Conservation (phyloP, 1,284 basidiomycete genomes). For the Sporisorium reilianum region DNA sequence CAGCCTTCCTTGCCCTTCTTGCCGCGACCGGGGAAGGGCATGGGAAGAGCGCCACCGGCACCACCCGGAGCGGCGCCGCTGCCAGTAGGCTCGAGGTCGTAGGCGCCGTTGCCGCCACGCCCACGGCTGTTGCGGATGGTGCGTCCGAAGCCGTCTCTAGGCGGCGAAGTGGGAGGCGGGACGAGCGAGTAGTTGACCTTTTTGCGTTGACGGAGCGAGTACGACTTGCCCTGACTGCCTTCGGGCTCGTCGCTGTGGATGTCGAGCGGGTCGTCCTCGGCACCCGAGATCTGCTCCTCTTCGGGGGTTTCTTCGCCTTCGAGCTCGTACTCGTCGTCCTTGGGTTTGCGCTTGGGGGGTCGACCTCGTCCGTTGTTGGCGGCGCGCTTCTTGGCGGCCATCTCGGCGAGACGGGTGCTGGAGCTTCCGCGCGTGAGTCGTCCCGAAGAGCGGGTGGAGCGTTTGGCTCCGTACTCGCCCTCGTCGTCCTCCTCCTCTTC, state of each 20-base stretch:
- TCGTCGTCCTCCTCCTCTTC: constrained; percentile 61
- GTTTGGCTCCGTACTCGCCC: constrained; percentile 47
- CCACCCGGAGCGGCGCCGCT: constrained; percentile 21
- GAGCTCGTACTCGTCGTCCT: constrained; percentile 46
- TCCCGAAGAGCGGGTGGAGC: constrained; percentile 31
- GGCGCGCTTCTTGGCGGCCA: constrained; percentile 50
- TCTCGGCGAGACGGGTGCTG: constrained; percentile 36
- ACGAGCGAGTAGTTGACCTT: constrained; percentile 66
- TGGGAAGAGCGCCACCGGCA: constrained; percentile 29
- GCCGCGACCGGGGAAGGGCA: constrained; percentile 49
- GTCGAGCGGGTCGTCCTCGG: constrained; percentile 51
- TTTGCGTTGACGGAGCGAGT: constrained; percentile 65
- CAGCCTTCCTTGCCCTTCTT: constrained; percentile 60
- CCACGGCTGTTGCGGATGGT: constrained; percentile 42
- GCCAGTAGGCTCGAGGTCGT: constrained; percentile 36
- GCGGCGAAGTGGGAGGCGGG: constrained; percentile 57
- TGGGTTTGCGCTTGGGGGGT: constrained; percentile 16
- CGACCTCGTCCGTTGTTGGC: constrained; percentile 32
- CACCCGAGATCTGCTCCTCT: constrained; percentile 39
- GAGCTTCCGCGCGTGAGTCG: constrained; percentile 34
- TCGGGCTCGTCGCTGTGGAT: constrained; percentile 57
- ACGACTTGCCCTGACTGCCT: constrained; percentile 53
- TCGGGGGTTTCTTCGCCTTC: constrained; percentile 47
- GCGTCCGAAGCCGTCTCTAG: constrained; percentile 63
- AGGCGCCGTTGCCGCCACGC: constrained; percentile 28